phyloP scores from a whole-genome alignment of 257 asterid species.

The Linaria vulgaris region DNA sequence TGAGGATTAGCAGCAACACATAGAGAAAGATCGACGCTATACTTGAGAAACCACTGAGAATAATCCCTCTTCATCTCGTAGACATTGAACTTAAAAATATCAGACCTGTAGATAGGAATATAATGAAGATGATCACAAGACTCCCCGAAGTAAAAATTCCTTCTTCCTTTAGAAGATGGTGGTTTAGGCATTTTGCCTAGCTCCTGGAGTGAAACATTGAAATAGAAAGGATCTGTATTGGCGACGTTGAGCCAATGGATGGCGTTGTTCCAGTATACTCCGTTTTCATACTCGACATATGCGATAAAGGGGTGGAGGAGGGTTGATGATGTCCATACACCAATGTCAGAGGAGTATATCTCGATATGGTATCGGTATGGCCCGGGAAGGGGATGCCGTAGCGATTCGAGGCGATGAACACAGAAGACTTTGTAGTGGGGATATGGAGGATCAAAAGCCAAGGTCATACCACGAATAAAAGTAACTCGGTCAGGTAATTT shows the following conservation, averaged over 20 bases:
- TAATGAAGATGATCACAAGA: conserved; percentile 37
- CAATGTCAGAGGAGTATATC: conserved; percentile 33
- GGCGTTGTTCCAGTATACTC: conserved; percentile 41
- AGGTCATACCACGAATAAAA: no score
- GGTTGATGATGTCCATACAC: conserved; percentile 30
- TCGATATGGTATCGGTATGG: conserved; percentile 26
- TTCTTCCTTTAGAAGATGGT: background rate
- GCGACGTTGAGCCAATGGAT: conserved; percentile 32
- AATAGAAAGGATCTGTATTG: conserved; percentile 24
- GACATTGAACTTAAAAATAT: no score
- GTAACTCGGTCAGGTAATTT: no score
- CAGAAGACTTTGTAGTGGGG: no score
- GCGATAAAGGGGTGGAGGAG: conserved; percentile 15
- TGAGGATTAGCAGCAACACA: no score
- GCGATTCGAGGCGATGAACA: no score
- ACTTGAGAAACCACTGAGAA: no score
- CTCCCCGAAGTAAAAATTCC: conserved; percentile 25
- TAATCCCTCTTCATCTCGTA: no score
- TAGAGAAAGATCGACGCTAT: no score
- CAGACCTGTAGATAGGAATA: background rate
- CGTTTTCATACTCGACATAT: conserved; percentile 22
- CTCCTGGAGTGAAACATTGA: conserved; percentile 26
- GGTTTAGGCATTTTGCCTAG: conserved; percentile 28
- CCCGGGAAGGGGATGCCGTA: no score
- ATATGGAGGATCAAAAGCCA: no score